A percentile compares a stretch with the other conserved stretches of the same genome.
phyloP scores from a whole-genome alignment of 768 basidiomycete genomes.

The Mycena rebaudengoi region DNA sequence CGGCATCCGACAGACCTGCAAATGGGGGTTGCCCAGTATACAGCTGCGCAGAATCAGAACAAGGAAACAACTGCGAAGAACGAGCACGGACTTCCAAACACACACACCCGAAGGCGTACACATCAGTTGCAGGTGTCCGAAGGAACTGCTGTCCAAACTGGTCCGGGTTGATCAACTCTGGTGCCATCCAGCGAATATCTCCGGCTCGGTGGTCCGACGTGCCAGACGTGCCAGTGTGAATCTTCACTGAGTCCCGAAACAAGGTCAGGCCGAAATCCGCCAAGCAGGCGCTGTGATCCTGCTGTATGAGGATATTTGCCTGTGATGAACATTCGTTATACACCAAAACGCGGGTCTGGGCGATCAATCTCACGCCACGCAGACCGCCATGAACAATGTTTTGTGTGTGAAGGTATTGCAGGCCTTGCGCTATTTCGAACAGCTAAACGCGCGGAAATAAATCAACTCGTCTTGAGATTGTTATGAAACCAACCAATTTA shows the following conservation, averaged over 20 bases:
- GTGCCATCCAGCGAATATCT: conserved; percentile 29
- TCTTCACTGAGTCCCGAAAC: conserved; percentile 39
- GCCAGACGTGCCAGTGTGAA: conserved; percentile 27
- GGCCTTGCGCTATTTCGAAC: conserved; percentile 30
- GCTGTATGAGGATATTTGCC: conserved; percentile 44
- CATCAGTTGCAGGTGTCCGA: conserved; percentile 39
- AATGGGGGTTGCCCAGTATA: conserved; percentile 24
- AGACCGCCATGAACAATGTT: conserved; percentile 33
- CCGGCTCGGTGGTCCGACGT: conserved; percentile 34
- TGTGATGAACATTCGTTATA: not conserved
- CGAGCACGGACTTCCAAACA: conserved; percentile 37
- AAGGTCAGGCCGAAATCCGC: conserved; percentile 45
- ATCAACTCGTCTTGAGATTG: not conserved
- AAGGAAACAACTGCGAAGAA: not conserved
- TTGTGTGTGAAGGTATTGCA: conserved; percentile 32
- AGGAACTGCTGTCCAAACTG: conserved; percentile 30
- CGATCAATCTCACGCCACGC: conserved; percentile 19
- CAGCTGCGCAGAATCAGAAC: not conserved
- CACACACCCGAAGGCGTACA: conserved; percentile 45
- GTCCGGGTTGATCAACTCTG: conserved; percentile 44
- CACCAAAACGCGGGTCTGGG: not conserved
- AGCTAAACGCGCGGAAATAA: conserved; percentile 19
- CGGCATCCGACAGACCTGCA: not conserved
- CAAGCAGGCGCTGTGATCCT: conserved; percentile 40
- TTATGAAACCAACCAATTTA: conserved; percentile 17